Evolutionary conservation across 768 basidiomycete genomes (phyloP), one percentile per base, ranked within the genome.

Genomic region (Lentinus tigrinus): DNA sequence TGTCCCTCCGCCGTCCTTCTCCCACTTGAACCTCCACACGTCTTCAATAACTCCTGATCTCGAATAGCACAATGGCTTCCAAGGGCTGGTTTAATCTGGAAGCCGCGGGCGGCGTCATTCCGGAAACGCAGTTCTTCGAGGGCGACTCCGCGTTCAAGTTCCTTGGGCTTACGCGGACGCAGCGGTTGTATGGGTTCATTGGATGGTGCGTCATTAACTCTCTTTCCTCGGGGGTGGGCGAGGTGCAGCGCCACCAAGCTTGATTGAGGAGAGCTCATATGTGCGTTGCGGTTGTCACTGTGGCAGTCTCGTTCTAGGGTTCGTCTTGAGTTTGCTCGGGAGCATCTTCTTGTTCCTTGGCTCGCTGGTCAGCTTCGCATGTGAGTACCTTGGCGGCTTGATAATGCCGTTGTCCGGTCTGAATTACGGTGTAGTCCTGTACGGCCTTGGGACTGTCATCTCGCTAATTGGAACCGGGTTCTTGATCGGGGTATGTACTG

Each of bases 21-120:
- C 24, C 39, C n/a, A n/a, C 27, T 37, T 50, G 42, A 24, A 46
- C 49, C 24, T 21, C 39, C 47, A 16, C 7, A 43, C 38, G n/a
- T n/a, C n/a, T n/a, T n/a, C n/a, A n/a, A n/a, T n/a, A n/a, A n/a
- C n/a, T n/a, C n/a, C n/a, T n/a, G n/a, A n/a, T n/a, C n/a, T n/a
- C n/a, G n/a, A 50, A 38, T 14, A 26, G 34, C 31, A 43, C 2
- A 21, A 56, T 39, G 31, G 56, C 39, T 48, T 79, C 77, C 26
- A 89, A 87, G 76, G 91, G 91, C 65, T 94, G 91, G 91, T 82
- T 93, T 70, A 93, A 94, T 68, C 84, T 94, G 67, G 91, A 93
- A 65, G 67, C 87, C 4, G 88, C 82, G 16, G 77, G 76, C 10
- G 77, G 75, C 52, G 72, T 79, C 48, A 80, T 91, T 37, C 87